Percentiles rank a stretch among this genome's conserved stretches.
Evolutionary conservation across 306 rosid genomes (phyloP).

Genomic region (Dalbergia cultrata): DNA sequence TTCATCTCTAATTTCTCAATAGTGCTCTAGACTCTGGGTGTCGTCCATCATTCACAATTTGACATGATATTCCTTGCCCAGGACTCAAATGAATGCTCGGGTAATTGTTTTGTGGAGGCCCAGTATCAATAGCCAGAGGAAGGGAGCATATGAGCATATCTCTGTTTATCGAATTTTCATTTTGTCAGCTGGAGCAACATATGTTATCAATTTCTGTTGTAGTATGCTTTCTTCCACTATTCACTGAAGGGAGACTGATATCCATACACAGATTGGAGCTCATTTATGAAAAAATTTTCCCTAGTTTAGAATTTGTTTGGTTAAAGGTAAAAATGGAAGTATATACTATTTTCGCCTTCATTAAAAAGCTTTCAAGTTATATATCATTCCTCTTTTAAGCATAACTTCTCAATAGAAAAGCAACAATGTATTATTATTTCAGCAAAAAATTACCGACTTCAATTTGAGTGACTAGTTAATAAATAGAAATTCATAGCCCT

Average conservation of each 20-base stretch:
- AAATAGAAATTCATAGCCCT: no score
- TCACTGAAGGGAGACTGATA: constrained; percentile 2
- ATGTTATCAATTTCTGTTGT: constrained; percentile 29
- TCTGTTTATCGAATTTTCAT: constrained; percentile 22
- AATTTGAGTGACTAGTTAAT: no score
- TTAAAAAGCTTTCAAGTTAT: no score
- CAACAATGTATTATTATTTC: no score
- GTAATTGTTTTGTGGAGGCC: constrained; percentile 4
- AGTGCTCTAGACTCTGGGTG: constrained; percentile 19
- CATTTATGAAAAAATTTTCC: no score
- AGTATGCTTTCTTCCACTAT: constrained; percentile 18
- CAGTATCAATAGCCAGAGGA: constrained; percentile 22
- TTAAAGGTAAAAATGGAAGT: no score
- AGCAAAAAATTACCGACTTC: no score
- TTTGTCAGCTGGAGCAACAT: neutral
- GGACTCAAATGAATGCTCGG: neutral
- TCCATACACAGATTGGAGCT: neutral
- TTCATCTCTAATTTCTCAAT: neutral
- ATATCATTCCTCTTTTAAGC: no score
- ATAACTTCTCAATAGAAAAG: no score
- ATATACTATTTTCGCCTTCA: no score
- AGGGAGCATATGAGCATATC: neutral
- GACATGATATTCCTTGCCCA: neutral
- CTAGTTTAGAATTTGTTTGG: no score
- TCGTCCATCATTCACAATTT: neutral